Percentiles rank a stretch among this genome's conserved stretches.
These are phyloP conservation scores for Scopulariopsis brevicaulis DNA, from an alignment of 2,329 filamentous ascomycete species.

Conservation along the genomic window DNA sequence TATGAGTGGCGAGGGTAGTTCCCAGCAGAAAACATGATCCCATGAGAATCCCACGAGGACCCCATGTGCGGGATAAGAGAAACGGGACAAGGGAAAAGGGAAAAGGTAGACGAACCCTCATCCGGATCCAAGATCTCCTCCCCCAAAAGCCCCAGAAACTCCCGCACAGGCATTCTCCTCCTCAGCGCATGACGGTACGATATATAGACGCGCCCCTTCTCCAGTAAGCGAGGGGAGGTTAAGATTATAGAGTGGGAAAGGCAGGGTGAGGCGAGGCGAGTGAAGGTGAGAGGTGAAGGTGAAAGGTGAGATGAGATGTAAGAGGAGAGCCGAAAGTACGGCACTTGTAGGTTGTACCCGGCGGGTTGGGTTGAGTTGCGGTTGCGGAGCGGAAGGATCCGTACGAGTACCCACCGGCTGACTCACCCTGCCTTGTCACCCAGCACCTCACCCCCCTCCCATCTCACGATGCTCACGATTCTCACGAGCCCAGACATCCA, in stretches of 20 bases:
- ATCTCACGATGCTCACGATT: neutral
- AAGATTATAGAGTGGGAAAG: neutral
- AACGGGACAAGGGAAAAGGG: neutral
- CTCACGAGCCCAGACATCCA: neutral
- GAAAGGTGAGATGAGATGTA: neutral
- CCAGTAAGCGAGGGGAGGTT: too few species aligned
- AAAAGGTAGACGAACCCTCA: conserved; percentile 24
- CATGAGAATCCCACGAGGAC: neutral
- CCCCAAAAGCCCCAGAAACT: conserved; percentile 6
- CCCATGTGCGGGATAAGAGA: neutral
- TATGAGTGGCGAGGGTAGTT: too few species aligned
- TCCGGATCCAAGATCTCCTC: conserved; percentile 34
- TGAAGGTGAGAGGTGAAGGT: neutral
- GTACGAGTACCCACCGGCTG: neutral
- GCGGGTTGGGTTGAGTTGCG: too few species aligned
- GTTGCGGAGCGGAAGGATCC: too few species aligned
- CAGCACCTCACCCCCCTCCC: neutral
- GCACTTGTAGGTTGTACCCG: neutral
- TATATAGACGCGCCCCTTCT: neutral
- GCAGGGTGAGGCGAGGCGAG: neutral
- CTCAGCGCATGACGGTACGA: neutral
- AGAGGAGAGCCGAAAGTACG: neutral
- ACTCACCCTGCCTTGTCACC: neutral
- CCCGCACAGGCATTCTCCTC: neutral
- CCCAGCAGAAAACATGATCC: too few species aligned